phyloP scores from a whole-genome alignment of 352 stramenopile genomes.

The Blastocystis sp. region DNA sequence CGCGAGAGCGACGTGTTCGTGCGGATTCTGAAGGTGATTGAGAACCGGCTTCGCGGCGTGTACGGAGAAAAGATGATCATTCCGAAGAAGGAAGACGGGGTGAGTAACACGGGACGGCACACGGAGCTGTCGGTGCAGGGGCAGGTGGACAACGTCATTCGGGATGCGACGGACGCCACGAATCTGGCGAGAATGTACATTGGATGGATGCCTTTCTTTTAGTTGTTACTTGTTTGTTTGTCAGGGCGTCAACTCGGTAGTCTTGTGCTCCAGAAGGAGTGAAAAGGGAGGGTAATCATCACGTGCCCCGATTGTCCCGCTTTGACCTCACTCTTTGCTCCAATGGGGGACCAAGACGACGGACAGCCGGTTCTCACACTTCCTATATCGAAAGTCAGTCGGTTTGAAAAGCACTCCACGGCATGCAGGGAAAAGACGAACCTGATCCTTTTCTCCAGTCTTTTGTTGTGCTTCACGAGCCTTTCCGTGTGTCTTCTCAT shows the following conservation, averaged over 20 bases:
- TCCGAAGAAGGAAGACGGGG: not conserved
- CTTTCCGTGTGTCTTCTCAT: slow-evolving; percentile 28
- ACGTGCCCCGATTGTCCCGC: too few species aligned
- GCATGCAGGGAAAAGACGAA: slow-evolving; percentile 12
- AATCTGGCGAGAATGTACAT: slow-evolving; percentile 92
- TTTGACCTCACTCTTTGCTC: not conserved
- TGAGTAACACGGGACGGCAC: slow-evolving; percentile 10
- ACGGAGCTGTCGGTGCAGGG: slow-evolving; percentile 82
- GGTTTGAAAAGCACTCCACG: not conserved
- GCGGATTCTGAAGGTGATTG: slow-evolving; percentile 83
- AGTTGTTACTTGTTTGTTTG: slow-evolving; percentile 47
- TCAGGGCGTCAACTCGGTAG: not conserved
- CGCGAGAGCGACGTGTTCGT: slow-evolving; percentile 81
- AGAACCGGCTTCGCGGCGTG: slow-evolving; percentile 84
- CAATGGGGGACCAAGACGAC: not conserved
- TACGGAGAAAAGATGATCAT: slow-evolving; percentile 73
- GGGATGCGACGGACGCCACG: slow-evolving; percentile 84
- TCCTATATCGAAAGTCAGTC: not conserved
- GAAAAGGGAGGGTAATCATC: too few species aligned
- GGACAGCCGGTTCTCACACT: not conserved
- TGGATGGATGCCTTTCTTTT: slow-evolving; percentile 87
- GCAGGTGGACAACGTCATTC: slow-evolving; percentile 87
- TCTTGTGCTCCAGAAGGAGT: too few species aligned
- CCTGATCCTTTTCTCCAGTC: slow-evolving; percentile 6
- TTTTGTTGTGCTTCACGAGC: slow-evolving; percentile 17